Base-by-base conservation (phyloP, 345 rosid species). In the Salix dunnii region DNA sequence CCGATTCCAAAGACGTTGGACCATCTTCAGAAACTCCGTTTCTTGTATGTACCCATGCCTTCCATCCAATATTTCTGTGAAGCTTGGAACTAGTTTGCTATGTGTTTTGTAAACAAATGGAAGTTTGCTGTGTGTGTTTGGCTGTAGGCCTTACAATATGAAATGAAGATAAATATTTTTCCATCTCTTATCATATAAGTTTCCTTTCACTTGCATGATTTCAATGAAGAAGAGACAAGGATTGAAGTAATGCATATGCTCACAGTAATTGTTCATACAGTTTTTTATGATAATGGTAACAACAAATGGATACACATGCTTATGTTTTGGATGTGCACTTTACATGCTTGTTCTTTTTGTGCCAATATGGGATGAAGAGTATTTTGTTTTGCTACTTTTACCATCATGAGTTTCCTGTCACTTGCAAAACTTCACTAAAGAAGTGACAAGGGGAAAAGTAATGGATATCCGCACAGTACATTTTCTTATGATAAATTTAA, bases 11-110 rank as follows among this genome's bases (percentile, higher is more conserved):
- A 61, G 62, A 83, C 94, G 28, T 81, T 92, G 83, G 85, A 87
- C 70, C 81, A 82, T 78, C 94, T 92, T 70, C 7, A 76, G 78
- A 92, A 81, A 82, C 89, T 92, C 46, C 86, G 96, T 6, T 89
- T 91, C 87, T 76, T 92, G 97, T 92, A 92, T 21, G 95, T 75
- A 79, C 77, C 48, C 71, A 33, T 30, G 40, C 77, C 74, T 74
- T 40, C 74, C 27, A 7, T 67, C n/a, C 65, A 27, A 31, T 14
- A 25, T 68, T 38, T 23, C 6, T 67, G 46, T 11, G 10, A 21
- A 66, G 35, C 13, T 66, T 66, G 23, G 46, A 58, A 58, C 28
- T 23, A 11, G 13, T 75, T 33, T 67, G 16, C 46, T 33, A 23
- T 38, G 30, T 30, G 3, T 28, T 68, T 62, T 55, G 55, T 62